phyloP scores from a whole-genome alignment of 352 stramenopile genomes.

The Lagenidium sp. region DNA sequence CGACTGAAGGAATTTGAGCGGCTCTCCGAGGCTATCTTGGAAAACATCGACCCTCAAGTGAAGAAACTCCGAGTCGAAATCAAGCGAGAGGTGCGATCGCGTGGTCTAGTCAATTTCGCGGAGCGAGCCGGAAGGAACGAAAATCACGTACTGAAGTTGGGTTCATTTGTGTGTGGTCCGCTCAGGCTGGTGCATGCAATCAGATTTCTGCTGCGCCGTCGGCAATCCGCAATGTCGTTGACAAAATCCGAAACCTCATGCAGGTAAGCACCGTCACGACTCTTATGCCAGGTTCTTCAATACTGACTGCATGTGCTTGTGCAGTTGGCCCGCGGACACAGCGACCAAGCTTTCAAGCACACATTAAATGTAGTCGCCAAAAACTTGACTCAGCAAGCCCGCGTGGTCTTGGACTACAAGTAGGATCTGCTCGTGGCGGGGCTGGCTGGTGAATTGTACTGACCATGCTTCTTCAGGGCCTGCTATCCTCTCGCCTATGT shows the following conservation, averaged over 20 bases:
- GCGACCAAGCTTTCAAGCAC: constrained; percentile 60
- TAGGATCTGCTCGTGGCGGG: constrained; percentile 17
- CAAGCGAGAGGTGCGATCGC: constrained; percentile 33
- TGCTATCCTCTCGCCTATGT: constrained; percentile 69
- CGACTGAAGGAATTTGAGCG: constrained; percentile 42
- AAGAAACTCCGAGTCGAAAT: constrained; percentile 71
- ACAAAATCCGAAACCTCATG: constrained; percentile 57
- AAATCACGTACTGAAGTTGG: background rate
- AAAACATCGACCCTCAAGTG: constrained; percentile 29
- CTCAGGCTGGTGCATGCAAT: constrained; percentile 64
- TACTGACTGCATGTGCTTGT: background rate
- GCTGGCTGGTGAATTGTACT: background rate
- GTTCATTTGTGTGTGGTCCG: background rate
- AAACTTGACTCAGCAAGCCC: constrained; percentile 63
- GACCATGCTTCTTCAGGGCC: constrained; percentile 17
- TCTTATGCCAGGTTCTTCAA: no score
- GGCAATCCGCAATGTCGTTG: constrained; percentile 47
- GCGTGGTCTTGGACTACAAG: constrained; percentile 69
- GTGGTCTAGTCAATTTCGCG: no score
- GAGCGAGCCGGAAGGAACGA: no score
- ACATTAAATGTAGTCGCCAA: constrained; percentile 59
- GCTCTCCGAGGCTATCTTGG: constrained; percentile 34
- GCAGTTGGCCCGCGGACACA: constrained; percentile 39
- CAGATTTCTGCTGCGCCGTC: constrained; percentile 68
- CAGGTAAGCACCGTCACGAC: constrained; percentile 26